Conservation (phyloP, 331 rosid species). For the Quercus phellos region DNA sequence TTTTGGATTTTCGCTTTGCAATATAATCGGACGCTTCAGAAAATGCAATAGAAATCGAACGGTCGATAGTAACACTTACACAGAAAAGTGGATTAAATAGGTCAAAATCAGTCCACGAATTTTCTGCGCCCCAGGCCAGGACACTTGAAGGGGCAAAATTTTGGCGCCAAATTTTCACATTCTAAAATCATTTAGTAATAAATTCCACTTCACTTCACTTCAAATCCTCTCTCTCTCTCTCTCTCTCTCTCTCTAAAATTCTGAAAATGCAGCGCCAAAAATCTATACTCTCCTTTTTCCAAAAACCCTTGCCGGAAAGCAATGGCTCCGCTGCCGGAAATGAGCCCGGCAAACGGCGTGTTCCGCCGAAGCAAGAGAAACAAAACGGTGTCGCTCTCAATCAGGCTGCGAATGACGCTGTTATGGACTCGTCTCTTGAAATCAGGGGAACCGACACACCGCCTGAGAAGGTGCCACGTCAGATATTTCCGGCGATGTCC, state of each 20-base stretch:
- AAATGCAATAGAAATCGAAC: background rate
- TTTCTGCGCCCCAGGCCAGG: background rate
- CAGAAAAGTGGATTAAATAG: background rate
- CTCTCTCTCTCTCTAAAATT: background rate
- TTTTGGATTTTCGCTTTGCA: background rate
- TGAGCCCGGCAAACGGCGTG: background rate
- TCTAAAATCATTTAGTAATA: background rate
- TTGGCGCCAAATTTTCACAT: background rate
- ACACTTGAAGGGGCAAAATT: background rate
- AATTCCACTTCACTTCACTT: constrained; percentile 2
- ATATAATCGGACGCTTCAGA: too few relatives aligned
- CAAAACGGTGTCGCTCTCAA: constrained; percentile 5
- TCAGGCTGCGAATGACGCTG: constrained; percentile 9
- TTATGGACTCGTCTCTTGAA: constrained; percentile 28
- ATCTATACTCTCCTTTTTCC: constrained; percentile 72
- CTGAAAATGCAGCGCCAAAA: constrained; percentile 73
- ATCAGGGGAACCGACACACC: constrained; percentile 92
- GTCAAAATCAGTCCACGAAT: background rate
- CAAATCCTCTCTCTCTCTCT: background rate
- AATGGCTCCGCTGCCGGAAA: constrained; percentile 24
- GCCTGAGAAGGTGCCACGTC: constrained; percentile 90
- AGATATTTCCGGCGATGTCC: constrained; percentile 39
- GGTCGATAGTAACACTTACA: background rate
- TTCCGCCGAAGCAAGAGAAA: constrained; percentile 16
- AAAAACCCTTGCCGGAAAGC: constrained; percentile 42